Conservation (phyloP, 768 basidiomycete species). For the Suillus subaureus region DNA sequence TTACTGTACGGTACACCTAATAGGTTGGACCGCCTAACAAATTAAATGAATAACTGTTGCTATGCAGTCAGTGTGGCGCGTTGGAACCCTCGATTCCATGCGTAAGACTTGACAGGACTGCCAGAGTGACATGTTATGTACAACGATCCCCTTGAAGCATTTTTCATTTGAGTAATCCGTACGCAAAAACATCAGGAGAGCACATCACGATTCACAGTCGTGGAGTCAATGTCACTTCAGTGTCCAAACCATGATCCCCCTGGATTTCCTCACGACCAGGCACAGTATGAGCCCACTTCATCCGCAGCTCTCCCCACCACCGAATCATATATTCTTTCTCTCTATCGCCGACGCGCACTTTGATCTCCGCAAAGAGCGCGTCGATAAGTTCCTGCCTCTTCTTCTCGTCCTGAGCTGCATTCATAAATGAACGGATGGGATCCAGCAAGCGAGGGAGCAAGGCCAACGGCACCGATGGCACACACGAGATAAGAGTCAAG, state of each 20-base stretch:
- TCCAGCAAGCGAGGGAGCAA: slow-evolving; percentile 60
- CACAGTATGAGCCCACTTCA: slow-evolving; percentile 22
- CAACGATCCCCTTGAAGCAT: neutral
- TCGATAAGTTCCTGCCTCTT: slow-evolving; percentile 50
- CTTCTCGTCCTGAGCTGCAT: slow-evolving; percentile 29
- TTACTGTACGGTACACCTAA: too few species aligned
- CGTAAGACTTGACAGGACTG: too few species aligned
- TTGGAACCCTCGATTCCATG: neutral
- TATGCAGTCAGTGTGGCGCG: neutral
- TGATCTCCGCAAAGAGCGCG: slow-evolving; percentile 63
- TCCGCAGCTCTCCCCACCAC: slow-evolving; percentile 68
- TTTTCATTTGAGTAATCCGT: neutral
- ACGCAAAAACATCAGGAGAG: neutral
- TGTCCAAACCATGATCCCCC: neutral
- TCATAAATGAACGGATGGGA: slow-evolving; percentile 42
- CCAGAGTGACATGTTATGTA: neutral
- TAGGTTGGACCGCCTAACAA: too few species aligned
- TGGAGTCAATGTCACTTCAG: neutral
- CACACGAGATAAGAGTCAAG: slow-evolving; percentile 63
- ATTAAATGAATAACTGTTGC: neutral
- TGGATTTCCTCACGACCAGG: neutral
- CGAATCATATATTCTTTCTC: slow-evolving; percentile 67
- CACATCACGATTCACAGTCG: neutral
- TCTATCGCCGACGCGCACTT: slow-evolving; percentile 64
- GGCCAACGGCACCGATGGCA: slow-evolving; percentile 60